Conservation (phyloP, 163 green algal genomes). For the Chloromonas sp. region DNA sequence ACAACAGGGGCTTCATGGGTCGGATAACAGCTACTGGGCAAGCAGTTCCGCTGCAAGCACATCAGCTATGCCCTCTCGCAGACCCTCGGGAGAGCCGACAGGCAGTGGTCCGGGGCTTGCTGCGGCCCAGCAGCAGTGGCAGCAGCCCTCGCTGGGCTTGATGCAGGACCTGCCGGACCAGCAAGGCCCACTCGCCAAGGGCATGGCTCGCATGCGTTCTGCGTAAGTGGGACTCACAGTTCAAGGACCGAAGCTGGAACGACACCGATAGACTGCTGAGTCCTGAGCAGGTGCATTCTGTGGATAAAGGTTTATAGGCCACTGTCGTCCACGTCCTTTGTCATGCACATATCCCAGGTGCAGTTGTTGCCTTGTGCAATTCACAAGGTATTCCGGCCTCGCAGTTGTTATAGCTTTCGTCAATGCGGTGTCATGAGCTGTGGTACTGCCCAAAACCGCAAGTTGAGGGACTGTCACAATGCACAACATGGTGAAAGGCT, state of each 20-base stretch:
- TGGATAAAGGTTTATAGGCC: too few relatives aligned
- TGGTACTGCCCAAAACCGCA: too few relatives aligned
- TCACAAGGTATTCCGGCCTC: neutral
- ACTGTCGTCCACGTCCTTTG: too few relatives aligned
- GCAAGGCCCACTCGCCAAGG: neutral
- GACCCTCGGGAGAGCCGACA: neutral
- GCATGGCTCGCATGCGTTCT: neutral
- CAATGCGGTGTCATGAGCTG: too few relatives aligned
- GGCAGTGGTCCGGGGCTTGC: neutral
- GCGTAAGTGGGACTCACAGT: neutral
- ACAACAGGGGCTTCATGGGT: neutral
- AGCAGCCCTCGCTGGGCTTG: neutral
- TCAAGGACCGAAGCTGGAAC: neutral
- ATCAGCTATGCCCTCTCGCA: neutral
- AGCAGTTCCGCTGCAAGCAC: neutral
- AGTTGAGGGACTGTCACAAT: too few relatives aligned
- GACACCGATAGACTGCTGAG: neutral
- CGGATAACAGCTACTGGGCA: neutral
- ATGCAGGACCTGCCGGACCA: neutral
- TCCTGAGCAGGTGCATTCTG: too few relatives aligned
- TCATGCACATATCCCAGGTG: neutral
- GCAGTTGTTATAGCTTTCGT: too few relatives aligned
- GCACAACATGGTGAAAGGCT: too few relatives aligned
- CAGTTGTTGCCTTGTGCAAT: neutral
- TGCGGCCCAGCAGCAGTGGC: neutral